Evolutionary conservation across 2,329 filamentous ascomycete genomes (phyloP).

Genomic region (Ophiocordyceps camponoti-rufipedis): DNA sequence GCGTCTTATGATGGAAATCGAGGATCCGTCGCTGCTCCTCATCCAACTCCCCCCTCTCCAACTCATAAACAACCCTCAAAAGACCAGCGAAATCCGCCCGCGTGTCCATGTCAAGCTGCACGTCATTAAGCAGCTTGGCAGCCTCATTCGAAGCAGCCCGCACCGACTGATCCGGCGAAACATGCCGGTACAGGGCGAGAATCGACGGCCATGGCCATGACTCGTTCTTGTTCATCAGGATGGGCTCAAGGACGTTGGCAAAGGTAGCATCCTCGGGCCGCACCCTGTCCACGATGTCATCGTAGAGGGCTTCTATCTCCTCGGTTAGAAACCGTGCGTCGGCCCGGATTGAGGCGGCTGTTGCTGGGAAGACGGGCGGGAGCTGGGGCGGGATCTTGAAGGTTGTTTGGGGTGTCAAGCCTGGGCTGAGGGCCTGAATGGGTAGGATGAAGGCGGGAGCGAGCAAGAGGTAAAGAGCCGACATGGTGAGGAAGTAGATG

Average conservation of each 20-base stretch:
- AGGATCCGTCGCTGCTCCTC: slow-evolving; percentile 54
- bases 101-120: slow-evolving; percentile 62
- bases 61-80: slow-evolving; percentile 38
- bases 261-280: slow-evolving; percentile 33
- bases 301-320: slow-evolving; percentile 41
- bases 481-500: neutral
- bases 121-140: slow-evolving; percentile 59
- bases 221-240: slow-evolving; percentile 39
- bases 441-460: slow-evolving; percentile 50
- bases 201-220: slow-evolving; percentile 43
- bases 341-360: slow-evolving; percentile 46
- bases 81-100: slow-evolving; percentile 62
- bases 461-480: slow-evolving; percentile 23
- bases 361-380: slow-evolving; percentile 61
- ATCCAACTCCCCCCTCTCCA: slow-evolving; percentile 37
- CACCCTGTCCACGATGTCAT: slow-evolving; percentile 48
- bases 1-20: slow-evolving; percentile 61
- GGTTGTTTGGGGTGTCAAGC: slow-evolving; percentile 44
- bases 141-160: slow-evolving; percentile 62
- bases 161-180: slow-evolving; percentile 48
- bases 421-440: slow-evolving; percentile 4
- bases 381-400: slow-evolving; percentile 61
- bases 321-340: slow-evolving; percentile 51
- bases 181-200: slow-evolving; percentile 64
- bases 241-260: slow-evolving; percentile 39